These are phyloP conservation scores for Paraphoma sp. DNA, from an alignment of 2,329 filamentous ascomycete species.

Conservation along the genomic window DNA sequence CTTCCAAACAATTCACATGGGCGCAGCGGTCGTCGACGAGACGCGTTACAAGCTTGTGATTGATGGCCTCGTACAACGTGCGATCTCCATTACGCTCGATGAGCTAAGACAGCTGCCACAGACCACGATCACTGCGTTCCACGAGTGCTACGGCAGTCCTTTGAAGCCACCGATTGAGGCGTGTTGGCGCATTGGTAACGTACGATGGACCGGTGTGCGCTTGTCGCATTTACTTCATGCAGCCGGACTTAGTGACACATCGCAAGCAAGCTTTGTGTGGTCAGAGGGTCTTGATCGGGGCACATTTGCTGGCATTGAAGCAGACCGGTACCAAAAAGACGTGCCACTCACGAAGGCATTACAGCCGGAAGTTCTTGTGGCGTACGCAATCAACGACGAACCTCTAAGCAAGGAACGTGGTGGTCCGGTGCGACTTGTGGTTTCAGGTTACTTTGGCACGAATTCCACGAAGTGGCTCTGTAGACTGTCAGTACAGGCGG, in stretches of 20 bases:
- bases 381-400: constrained; percentile 34
- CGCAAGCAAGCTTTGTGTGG: constrained; percentile 31
- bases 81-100: constrained; percentile 33
- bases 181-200: constrained; percentile 44
- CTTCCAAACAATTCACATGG: constrained; percentile 49
- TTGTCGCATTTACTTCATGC: constrained; percentile 27
- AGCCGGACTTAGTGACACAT: constrained; percentile 15
- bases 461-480: constrained; percentile 44
- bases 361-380: constrained; percentile 31
- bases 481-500: constrained; percentile 21
- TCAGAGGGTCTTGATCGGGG: constrained; percentile 39
- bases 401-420: constrained; percentile 29
- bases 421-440: constrained; percentile 38
- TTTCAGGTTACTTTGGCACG: constrained; percentile 43
- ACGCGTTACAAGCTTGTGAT: constrained; percentile 37
- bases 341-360: constrained; percentile 35
- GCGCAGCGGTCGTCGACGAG: constrained; percentile 35
- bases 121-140: constrained; percentile 36
- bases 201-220: constrained; percentile 44
- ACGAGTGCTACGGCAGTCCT: constrained; percentile 48
- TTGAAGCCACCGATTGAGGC: constrained; percentile 35
- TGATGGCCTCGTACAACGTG: constrained; percentile 38
- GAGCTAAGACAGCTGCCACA: constrained; percentile 33
- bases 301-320: constrained; percentile 24
- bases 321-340: constrained; percentile 43